Evolutionary conservation across 352 stramenopile genomes (phyloP).

Genomic region (Globisporangium abappressorium): DNA sequence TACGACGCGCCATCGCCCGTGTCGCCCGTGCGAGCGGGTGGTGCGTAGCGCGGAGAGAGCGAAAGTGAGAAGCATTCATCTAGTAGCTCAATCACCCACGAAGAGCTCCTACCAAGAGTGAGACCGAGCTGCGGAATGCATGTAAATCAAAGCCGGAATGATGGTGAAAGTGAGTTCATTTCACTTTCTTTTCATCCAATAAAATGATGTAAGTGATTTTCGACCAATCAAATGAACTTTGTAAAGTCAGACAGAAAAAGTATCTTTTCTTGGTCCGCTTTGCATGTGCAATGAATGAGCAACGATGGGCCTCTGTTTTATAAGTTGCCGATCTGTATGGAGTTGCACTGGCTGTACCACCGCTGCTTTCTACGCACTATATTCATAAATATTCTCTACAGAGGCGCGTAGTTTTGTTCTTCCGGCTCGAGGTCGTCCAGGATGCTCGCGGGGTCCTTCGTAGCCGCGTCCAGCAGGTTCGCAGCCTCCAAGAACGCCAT

Average conservation of each 20-base stretch:
- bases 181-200: constrained; percentile 7
- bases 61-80: neutral
- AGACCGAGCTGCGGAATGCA: neutral
- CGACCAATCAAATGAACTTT: neutral
- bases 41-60: neutral
- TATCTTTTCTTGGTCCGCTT: neutral
- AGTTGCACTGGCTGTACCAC: neutral
- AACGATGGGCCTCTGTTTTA: neutral
- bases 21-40: neutral
- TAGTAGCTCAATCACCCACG: neutral
- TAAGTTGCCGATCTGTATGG: neutral
- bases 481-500: constrained; percentile 44
- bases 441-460: constrained; percentile 21
- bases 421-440: constrained; percentile 26
- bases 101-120: neutral
- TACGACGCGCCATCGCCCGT: neutral
- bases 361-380: neutral
- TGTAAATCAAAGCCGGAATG: constrained; percentile 2
- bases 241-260: neutral
- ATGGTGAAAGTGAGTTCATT: neutral
- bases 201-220: neutral
- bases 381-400: constrained; percentile 1
- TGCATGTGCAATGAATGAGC: neutral
- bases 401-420: constrained; percentile 13
- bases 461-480: constrained; percentile 29